Percentiles rank a stretch among this genome's conserved stretches.
These are phyloP conservation scores for Dryas alaskensis DNA, from an alignment of 306 rosid genomes.

Conservation along the genomic window DNA sequence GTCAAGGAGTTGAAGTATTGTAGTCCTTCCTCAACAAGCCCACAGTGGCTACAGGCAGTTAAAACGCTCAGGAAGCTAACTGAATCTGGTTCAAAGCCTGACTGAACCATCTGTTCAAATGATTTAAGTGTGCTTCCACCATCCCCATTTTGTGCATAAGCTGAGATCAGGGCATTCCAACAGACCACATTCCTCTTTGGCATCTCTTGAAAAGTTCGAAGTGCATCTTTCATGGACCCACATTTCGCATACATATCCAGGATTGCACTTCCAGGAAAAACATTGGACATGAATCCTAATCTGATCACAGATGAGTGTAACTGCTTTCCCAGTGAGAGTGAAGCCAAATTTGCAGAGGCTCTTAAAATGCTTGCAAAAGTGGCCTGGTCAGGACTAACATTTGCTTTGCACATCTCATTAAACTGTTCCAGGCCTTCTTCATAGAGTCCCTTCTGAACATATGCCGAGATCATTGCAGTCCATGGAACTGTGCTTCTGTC, in stretches of 20 bases:
- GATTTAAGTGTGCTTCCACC: conserved; percentile 55
- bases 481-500: conserved; percentile 72
- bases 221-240: conserved; percentile 73
- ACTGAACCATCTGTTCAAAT: conserved; percentile 64
- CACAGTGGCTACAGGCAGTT: conserved; percentile 87
- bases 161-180: conserved; percentile 87
- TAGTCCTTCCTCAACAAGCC: conserved; percentile 76
- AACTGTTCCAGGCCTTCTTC: conserved; percentile 64
- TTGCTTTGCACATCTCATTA: conserved; percentile 58
- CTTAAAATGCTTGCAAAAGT: conserved; percentile 75
- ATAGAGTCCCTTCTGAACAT: conserved; percentile 63
- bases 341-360: conserved; percentile 73
- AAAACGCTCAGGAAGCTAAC: conserved; percentile 77
- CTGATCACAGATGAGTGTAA: conserved; percentile 54
- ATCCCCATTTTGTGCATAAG: conserved; percentile 80
- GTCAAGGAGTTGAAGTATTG: conserved; percentile 61
- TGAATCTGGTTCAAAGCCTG: conserved; percentile 72
- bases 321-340: conserved; percentile 67
- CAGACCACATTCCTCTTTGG: conserved; percentile 71
- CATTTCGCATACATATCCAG: conserved; percentile 95
- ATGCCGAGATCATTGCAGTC: conserved; percentile 83
- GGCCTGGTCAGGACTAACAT: conserved; percentile 57
- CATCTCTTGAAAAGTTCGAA: conserved; percentile 70
- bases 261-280: conserved; percentile 82
- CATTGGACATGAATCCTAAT: conserved; percentile 68